Percentiles rank a stretch among this genome's conserved stretches.
Conservation (phyloP, 1,139 yeast species). For the Ogataea hybrid region DNA sequence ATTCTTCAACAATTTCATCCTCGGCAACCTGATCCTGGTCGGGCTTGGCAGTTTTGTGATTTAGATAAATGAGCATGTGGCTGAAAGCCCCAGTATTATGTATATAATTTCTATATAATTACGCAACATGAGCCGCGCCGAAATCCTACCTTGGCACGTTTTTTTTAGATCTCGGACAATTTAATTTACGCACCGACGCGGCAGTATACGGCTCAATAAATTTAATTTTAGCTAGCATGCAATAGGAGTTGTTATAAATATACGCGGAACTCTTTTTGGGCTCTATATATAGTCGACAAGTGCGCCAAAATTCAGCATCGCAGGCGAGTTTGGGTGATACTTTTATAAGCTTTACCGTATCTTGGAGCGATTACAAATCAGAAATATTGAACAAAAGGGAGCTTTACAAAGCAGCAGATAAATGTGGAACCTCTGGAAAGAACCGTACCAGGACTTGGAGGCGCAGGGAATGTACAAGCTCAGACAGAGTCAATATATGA, state of each 20-base stretch:
- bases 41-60: slow-evolving; percentile 36
- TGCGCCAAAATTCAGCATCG: not conserved
- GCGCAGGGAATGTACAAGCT: not conserved
- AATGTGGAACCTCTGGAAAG: slow-evolving; percentile 6
- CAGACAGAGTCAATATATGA: not conserved
- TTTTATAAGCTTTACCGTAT: too few species aligned
- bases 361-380: too few species aligned
- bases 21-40: slow-evolving; percentile 34
- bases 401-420: not conserved
- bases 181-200: not conserved
- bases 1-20: slow-evolving; percentile 31
- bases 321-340: not conserved
- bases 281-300: not conserved
- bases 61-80: slow-evolving; percentile 7
- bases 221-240: not conserved
- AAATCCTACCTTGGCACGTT: not conserved
- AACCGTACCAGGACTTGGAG: slow-evolving; percentile 1
- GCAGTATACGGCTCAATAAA: not conserved
- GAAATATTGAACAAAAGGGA: not conserved
- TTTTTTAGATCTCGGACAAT: not conserved
- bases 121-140: not conserved
- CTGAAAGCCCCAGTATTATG: not conserved
- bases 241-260: not conserved
- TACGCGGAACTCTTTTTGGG: not conserved
- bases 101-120: too few species aligned